phyloP scores from a whole-genome alignment of 2,329 filamentous ascomycete genomes.

The Colletotrichum nymphaeae region DNA sequence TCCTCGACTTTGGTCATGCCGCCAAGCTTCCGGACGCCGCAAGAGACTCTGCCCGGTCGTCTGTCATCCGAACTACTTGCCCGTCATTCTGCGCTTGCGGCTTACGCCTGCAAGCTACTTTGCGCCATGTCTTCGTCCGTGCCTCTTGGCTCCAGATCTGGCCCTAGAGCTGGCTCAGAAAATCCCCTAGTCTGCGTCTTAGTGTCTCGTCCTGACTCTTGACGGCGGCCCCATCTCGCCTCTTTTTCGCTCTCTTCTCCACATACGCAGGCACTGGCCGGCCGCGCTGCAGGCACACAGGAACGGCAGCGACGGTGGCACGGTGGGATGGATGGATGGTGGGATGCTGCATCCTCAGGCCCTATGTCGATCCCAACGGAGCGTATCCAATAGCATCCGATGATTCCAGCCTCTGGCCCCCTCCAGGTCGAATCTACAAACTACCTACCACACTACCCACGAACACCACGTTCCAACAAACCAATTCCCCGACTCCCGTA shows the following conservation, averaged over 20 bases:
- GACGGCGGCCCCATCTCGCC: constrained; percentile 3
- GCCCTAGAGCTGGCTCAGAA: constrained; percentile 10
- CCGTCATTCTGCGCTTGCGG: constrained; percentile 24
- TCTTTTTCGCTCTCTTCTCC: neutral
- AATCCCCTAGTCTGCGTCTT: neutral
- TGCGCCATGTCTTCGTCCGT: constrained; percentile 16
- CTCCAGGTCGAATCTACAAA: neutral
- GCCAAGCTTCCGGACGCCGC: neutral
- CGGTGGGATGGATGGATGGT: neutral
- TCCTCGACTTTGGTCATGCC: neutral
- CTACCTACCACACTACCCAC: neutral
- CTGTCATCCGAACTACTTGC: neutral
- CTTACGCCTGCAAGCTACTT: constrained; percentile 10
- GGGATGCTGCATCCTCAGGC: neutral
- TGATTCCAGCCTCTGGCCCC: neutral
- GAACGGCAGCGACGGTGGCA: neutral
- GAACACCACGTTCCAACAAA: neutral
- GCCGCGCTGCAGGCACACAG: neutral
- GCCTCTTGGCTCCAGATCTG: constrained; percentile 11
- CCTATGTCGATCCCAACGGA: neutral
- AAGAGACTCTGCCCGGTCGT: neutral
- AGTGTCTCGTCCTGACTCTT: constrained; percentile 11
- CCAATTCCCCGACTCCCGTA: neutral
- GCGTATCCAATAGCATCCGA: neutral
- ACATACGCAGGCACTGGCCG: neutral